Evolutionary conservation across 805 yeast genomes (phyloP).

Genomic region (Myxozyma geophila): DNA sequence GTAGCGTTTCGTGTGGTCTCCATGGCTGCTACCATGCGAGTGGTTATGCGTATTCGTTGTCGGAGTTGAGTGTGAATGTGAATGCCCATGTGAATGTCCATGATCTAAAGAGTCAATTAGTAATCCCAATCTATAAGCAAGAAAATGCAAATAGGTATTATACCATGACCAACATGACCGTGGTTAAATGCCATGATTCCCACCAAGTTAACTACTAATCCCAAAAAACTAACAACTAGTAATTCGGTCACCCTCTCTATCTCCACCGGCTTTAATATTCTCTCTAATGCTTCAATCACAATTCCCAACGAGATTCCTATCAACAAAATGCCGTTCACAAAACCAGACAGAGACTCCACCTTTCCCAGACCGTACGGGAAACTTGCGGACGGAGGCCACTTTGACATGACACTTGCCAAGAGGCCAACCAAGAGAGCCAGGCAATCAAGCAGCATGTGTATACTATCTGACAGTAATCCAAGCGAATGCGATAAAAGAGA

Average conservation of each 20-base stretch:
- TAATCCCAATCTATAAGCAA: constrained; percentile 30
- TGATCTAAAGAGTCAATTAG: constrained; percentile 42
- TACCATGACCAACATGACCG: constrained; percentile 60
- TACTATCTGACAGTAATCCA: constrained; percentile 87
- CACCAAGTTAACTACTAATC: constrained; percentile 83
- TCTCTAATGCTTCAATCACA: constrained; percentile 80
- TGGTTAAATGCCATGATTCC: constrained; percentile 96
- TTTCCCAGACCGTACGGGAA: constrained; percentile 86
- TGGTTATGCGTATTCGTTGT: constrained; percentile 36
- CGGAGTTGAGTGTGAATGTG: constrained; percentile 30
- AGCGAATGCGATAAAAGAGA: constrained; percentile 91
- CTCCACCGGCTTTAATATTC: constrained; percentile 76
- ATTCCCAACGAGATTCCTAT: constrained; percentile 90
- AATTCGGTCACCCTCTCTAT: constrained; percentile 82
- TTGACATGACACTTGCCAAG: constrained; percentile 74
- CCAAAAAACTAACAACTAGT: constrained; percentile 80
- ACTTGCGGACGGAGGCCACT: constrained; percentile 62
- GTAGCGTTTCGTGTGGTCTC: constrained; percentile 10
- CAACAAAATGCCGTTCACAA: constrained; percentile 87
- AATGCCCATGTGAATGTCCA: constrained; percentile 29
- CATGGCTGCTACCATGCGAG: constrained; percentile 5
- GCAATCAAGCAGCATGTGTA: constrained; percentile 97
- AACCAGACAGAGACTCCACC: constrained; percentile 91
- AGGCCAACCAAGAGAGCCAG: constrained; percentile 86
- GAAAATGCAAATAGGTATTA: background rate